phyloP scores from a whole-genome alignment of 805 yeast species.

The Candida maltosa region DNA sequence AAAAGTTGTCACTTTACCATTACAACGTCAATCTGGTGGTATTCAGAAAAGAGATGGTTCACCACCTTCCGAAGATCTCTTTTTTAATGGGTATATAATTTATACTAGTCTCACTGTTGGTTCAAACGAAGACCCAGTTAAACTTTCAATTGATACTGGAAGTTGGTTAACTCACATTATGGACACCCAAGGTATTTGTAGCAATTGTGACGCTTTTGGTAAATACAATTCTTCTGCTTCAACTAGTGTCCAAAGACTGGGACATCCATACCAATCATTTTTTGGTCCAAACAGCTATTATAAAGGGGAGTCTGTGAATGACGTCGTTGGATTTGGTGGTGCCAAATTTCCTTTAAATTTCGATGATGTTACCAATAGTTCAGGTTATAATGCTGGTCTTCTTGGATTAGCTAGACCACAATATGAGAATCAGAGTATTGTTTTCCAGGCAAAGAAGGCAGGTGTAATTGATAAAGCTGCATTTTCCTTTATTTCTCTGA shows the following conservation, averaged over 20 bases:
- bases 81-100: too few species aligned
- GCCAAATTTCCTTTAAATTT: background rate
- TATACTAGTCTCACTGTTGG: too few species aligned
- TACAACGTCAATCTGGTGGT: too few species aligned
- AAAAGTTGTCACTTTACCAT: too few species aligned
- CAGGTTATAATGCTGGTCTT: background rate
- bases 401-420: background rate
- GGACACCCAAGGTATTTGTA: background rate
- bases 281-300: background rate
- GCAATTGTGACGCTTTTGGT: background rate
- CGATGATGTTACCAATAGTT: background rate
- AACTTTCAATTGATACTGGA: background rate
- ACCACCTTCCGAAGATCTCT: too few species aligned
- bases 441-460: background rate
- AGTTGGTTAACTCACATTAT: background rate
- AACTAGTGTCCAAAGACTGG: conserved; percentile 1
- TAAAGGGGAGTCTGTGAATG: background rate
- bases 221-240: background rate
- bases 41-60: too few species aligned
- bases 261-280: background rate
- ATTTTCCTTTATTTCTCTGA: background rate
- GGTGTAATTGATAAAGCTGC: conserved; percentile 2
- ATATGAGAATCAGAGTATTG: background rate
- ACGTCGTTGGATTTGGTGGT: background rate
- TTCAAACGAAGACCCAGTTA: background rate